These are phyloP conservation scores for Chlamydomonas sp. DNA, from an alignment of 139 green algal genomes.

Conservation along the genomic window DNA sequence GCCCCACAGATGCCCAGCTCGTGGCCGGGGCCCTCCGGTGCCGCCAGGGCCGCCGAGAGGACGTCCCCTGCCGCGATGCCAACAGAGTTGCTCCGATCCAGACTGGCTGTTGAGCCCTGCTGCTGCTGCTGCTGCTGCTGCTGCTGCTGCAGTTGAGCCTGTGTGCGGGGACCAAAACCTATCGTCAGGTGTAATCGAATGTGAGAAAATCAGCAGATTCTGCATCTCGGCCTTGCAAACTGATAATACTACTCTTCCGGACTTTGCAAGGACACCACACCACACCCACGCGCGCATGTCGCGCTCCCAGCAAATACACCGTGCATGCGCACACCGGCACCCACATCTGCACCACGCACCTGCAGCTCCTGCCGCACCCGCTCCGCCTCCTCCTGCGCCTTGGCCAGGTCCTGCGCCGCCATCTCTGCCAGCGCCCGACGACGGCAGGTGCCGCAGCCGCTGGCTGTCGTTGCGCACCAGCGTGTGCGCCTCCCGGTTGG, in stretches of 20 bases:
- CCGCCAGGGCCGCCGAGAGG: too few species aligned
- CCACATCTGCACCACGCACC: not conserved
- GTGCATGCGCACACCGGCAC: too few species aligned
- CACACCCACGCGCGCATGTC: too few species aligned
- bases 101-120: not conserved
- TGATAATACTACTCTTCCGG: not conserved
- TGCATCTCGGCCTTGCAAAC: not conserved
- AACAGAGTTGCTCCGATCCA: too few species aligned
- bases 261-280: not conserved
- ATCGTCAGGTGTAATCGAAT: not conserved
- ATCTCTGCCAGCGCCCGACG: conserved; percentile 7
- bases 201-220: not conserved
- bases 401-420: conserved; percentile 23
- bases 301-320: too few species aligned
- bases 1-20: too few species aligned
- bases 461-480: not conserved
- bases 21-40: too few species aligned
- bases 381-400: conserved; percentile 22
- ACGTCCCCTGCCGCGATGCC: too few species aligned
- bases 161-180: not conserved
- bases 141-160: conserved; percentile 20
- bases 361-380: conserved; percentile 19
- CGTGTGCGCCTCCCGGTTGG: conserved; percentile 20
- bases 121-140: not conserved
- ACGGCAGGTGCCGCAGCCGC: conserved; percentile 6